Base-by-base conservation (phyloP, 2,329 filamentous ascomycete species). In the Cylindrodendrum hubeiense region DNA sequence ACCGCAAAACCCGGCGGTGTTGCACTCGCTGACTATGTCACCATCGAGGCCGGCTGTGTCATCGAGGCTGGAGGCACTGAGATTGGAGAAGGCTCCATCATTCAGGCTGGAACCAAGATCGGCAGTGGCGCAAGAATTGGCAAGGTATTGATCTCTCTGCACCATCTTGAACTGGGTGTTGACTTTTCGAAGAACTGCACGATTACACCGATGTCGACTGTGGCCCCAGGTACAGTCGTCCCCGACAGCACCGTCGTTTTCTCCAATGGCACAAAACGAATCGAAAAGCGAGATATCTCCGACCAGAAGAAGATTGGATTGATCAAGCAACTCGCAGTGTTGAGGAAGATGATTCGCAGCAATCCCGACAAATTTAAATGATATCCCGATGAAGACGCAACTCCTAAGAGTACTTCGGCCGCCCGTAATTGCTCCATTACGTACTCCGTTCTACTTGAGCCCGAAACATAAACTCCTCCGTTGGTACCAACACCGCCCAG, bases 161-260 rank as follows among this genome's bases (percentile, higher is more conserved):
- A 17, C 9, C 9, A n/a, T 30, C 15, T 26, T 10, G 21, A 9
- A 21, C 24, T 21, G 15, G 12, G 13, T 12, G 17, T 50, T 64
- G 22, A 64, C 61, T 24, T n/a, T 6, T 17, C 24, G 28, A 79
- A 91, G 84, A 87, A 93, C 75, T 91, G 91, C 73, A 93, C 91
- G 22, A 84, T 95, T 55, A 90, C 91, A 8, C 86, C 91, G 0
- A 84, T 88, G 64, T 90, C 87, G 24, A 82, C 85, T 26, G 81
- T 94, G 44, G 78, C 80, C 0, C 86, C 89, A 10, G 86, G 87
- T 0, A 86, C 89, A 33, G 79, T 82, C 12, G 75, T 95, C 0
- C 87, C 87, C 0, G 91, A 93, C 65, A 89, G 87, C 76, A 91
- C 89, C 0, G 91, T 94, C 5, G 81, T 94, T 22, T 94, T 89